A percentile compares a stretch with the other conserved stretches of the same genome.
Conservation (phyloP, 768 basidiomycete species). For the Boletus reticuloceps region DNA sequence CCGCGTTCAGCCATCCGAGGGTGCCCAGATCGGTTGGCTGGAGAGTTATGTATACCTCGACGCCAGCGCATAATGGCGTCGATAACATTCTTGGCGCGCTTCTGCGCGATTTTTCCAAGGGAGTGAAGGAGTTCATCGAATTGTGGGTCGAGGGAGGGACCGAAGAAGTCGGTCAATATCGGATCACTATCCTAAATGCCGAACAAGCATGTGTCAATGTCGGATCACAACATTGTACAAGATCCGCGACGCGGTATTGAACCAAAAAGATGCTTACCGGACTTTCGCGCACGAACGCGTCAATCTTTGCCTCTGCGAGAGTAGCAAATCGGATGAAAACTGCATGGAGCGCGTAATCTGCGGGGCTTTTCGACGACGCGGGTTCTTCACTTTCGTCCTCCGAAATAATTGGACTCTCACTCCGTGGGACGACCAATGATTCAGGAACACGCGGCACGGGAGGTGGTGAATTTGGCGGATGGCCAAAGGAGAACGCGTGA, state of each 20-base stretch:
- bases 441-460: slow-evolving; percentile 79
- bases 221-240: neutral
- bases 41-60: slow-evolving; percentile 66
- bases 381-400: slow-evolving; percentile 62
- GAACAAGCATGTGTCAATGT: slow-evolving; percentile 3
- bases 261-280: slow-evolving; percentile 47
- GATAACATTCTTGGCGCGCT: slow-evolving; percentile 78
- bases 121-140: slow-evolving; percentile 87
- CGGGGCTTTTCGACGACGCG: slow-evolving; percentile 76
- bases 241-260: neutral
- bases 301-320: slow-evolving; percentile 77
- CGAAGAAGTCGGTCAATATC: slow-evolving; percentile 64
- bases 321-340: slow-evolving; percentile 86
- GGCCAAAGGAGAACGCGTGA: slow-evolving; percentile 23
- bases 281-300: slow-evolving; percentile 63
- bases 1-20: slow-evolving; percentile 55
- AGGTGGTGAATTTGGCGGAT: slow-evolving; percentile 56
- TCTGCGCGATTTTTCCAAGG: slow-evolving; percentile 82
- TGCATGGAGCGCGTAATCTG: slow-evolving; percentile 85
- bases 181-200: slow-evolving; percentile 64
- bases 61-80: slow-evolving; percentile 89
- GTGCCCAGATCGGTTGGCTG: slow-evolving; percentile 33
- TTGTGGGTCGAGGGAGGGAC: slow-evolving; percentile 65
- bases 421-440: slow-evolving; percentile 46
- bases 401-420: slow-evolving; percentile 52